Conservation (phyloP, 2,329 filamentous ascomycete genomes). For the Domatiomyces catenatus region DNA sequence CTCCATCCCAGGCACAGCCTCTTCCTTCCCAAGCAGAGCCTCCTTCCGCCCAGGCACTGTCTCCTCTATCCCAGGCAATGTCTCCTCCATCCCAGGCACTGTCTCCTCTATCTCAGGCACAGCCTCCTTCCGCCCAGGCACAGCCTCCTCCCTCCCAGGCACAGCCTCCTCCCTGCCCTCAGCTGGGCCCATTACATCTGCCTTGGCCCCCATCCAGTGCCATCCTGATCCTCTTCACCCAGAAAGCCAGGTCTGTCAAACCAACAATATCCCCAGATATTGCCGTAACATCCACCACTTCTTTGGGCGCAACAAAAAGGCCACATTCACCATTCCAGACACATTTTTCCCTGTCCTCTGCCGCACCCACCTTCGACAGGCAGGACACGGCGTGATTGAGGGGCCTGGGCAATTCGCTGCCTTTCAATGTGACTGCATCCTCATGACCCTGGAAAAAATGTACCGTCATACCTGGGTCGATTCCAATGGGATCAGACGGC, state of each 20-base stretch:
- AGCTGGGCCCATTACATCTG: too few species aligned
- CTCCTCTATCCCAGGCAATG: too few species aligned
- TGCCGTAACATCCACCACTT: conserved; percentile 3
- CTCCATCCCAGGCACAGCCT: too few species aligned
- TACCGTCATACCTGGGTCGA: neutral
- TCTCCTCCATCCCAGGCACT: too few species aligned
- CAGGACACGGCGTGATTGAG: neutral
- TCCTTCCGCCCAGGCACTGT: too few species aligned
- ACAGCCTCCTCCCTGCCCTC: too few species aligned
- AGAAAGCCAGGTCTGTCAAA: neutral
- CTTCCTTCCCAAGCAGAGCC: too few species aligned
- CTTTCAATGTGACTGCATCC: conserved; percentile 1
- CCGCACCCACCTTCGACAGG: conserved; percentile 1
- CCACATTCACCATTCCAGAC: conserved; percentile 1
- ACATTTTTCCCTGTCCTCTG: conserved; percentile 1
- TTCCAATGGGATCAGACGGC: neutral
- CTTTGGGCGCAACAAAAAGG: conserved; percentile 3
- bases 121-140: too few species aligned
- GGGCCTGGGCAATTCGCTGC: neutral
- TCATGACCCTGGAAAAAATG: neutral
- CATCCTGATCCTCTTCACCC: neutral
- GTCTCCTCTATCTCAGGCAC: too few species aligned
- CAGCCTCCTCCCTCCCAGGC: too few species aligned
- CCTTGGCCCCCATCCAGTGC: neutral
- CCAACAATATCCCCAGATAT: neutral